phyloP scores from a whole-genome alignment of 768 basidiomycete genomes.

The Mrakia frigida region DNA sequence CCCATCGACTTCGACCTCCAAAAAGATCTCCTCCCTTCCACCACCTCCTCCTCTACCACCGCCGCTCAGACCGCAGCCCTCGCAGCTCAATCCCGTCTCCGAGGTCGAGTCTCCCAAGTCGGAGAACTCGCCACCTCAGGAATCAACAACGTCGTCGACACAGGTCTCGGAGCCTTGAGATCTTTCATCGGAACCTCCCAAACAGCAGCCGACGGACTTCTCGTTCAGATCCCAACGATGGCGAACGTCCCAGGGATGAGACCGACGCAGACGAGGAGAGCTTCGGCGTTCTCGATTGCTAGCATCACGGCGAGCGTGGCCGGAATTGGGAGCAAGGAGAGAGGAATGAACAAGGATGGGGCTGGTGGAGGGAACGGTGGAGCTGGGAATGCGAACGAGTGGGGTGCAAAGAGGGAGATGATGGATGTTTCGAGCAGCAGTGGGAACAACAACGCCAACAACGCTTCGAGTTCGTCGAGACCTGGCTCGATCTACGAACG shows the following conservation, averaged over 20 bases:
- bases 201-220: conserved; percentile 48
- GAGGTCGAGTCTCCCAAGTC: conserved; percentile 74
- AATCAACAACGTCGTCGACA: conserved; percentile 74
- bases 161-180: conserved; percentile 79
- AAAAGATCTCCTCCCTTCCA: conserved; percentile 50
- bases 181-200: conserved; percentile 56
- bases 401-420: conserved; percentile 52
- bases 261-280: conserved; percentile 52
- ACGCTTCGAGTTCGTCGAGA: conserved; percentile 43
- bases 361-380: conserved; percentile 35
- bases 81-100: conserved; percentile 40
- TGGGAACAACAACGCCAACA: too few relatives aligned
- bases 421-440: conserved; percentile 49
- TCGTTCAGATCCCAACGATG: conserved; percentile 36
- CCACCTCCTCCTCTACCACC: conserved; percentile 46
- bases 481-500: conserved; percentile 51
- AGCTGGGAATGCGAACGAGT: conserved; percentile 42
- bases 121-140: conserved; percentile 65
- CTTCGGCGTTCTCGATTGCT: conserved; percentile 77
- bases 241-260: background rate
- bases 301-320: conserved; percentile 66
- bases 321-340: conserved; percentile 49
- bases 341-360: conserved; percentile 35
- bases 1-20: conserved; percentile 69
- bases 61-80: background rate